A percentile compares a stretch with the other conserved stretches of the same genome.
phyloP scores from a whole-genome alignment of 768 basidiomycete genomes.

The Hemileccinum impolitum region DNA sequence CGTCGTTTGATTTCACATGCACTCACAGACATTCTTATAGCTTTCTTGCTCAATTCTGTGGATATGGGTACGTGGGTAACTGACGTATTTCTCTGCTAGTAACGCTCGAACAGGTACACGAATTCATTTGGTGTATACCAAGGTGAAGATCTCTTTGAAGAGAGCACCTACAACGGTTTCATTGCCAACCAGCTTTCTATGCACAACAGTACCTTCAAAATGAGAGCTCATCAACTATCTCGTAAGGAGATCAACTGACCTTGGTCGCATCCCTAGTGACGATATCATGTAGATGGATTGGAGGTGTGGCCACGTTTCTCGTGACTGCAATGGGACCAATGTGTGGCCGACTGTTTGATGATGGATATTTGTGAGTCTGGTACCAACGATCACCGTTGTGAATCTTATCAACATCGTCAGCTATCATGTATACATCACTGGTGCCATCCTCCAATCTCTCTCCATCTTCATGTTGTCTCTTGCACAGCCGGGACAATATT shows the following conservation, averaged over 20 bases:
- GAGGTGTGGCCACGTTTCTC: slow-evolving; percentile 18
- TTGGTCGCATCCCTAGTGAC: background rate
- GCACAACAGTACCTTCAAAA: slow-evolving; percentile 16
- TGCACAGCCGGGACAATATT: slow-evolving; percentile 27
- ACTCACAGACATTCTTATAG: slow-evolving; percentile 7
- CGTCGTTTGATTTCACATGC: background rate
- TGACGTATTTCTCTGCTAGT: background rate
- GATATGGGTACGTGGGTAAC: slow-evolving; percentile 19
- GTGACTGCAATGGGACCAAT: slow-evolving; percentile 17
- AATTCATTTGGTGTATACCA: slow-evolving; percentile 29
- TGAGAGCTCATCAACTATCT: slow-evolving; percentile 23
- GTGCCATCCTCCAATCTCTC: slow-evolving; percentile 25
- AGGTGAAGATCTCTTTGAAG: slow-evolving; percentile 5
- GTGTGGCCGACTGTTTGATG: slow-evolving; percentile 25
- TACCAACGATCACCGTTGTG: background rate
- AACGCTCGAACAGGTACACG: slow-evolving; percentile 11
- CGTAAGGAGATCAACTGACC: slow-evolving; percentile 8
- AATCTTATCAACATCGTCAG: background rate
- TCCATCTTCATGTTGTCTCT: slow-evolving; percentile 39
- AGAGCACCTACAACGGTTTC: background rate
- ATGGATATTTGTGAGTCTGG: slow-evolving; percentile 26
- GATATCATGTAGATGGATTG: slow-evolving; percentile 22
- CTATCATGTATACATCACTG: slow-evolving; percentile 19
- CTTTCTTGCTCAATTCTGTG: slow-evolving; percentile 25
- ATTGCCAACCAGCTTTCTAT: slow-evolving; percentile 18